Evolutionary conservation across 805 yeast species (phyloP).

Genomic region (Cyberlindnera maritima): DNA sequence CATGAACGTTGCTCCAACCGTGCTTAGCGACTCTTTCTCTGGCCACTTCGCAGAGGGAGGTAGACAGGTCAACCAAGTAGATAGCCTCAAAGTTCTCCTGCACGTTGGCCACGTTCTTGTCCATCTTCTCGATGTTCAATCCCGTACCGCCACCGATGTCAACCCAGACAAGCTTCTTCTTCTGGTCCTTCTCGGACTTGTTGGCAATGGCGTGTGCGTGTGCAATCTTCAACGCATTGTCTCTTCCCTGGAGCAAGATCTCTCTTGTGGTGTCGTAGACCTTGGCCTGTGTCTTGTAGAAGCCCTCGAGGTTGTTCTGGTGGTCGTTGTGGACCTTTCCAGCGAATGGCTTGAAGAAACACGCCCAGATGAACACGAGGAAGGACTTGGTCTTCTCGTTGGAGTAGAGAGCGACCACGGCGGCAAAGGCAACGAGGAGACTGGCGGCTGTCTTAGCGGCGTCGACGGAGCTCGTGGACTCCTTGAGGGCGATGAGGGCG

Average conservation of each 20-base stretch:
- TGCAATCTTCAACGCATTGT: slow-evolving; percentile 58
- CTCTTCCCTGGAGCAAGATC: slow-evolving; percentile 66
- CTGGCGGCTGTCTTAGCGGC: slow-evolving; percentile 7
- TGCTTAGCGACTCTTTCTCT: slow-evolving; percentile 47
- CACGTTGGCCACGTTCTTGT: slow-evolving; percentile 38
- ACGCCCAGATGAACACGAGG: slow-evolving; percentile 32
- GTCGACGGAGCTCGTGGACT: slow-evolving; percentile 3
- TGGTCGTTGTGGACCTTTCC: slow-evolving; percentile 29
- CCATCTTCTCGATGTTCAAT: slow-evolving; percentile 75
- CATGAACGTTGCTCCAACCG: slow-evolving; percentile 59
- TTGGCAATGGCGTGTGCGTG: slow-evolving; percentile 46
- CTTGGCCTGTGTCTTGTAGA: slow-evolving; percentile 74
- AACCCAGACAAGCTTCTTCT: slow-evolving; percentile 57
- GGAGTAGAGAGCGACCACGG: slow-evolving; percentile 12
- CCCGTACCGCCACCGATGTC: slow-evolving; percentile 91
- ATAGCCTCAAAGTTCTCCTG: slow-evolving; percentile 54
- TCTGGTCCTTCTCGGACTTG: slow-evolving; percentile 25
- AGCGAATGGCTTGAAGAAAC: slow-evolving; percentile 34
- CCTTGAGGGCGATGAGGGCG: slow-evolving; percentile 4
- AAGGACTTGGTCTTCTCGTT: slow-evolving; percentile 23
- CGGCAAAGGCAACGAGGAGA: slow-evolving; percentile 7
- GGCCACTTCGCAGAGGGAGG: slow-evolving; percentile 75
- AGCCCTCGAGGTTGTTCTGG: slow-evolving; percentile 47
- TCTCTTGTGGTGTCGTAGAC: slow-evolving; percentile 73
- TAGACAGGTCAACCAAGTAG: slow-evolving; percentile 72